These are phyloP conservation scores for Besnoitia besnoiti DNA, from an alignment of 169 alveolate genomes.

Conservation along the genomic window DNA sequence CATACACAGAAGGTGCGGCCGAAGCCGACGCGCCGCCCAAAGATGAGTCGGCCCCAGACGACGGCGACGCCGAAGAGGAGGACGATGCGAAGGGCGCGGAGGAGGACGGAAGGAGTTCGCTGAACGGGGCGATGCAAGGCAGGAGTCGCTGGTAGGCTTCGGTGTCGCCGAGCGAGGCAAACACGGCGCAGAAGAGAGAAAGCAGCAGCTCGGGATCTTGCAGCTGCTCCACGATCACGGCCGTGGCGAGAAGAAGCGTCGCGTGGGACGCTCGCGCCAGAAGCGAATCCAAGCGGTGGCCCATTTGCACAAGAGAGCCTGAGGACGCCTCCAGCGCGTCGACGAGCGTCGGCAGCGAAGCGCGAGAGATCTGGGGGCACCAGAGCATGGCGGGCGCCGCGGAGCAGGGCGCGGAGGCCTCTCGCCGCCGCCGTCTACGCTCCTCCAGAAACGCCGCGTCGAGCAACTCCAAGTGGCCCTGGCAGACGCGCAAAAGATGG, in stretches of 20 bases:
- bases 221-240: slow-evolving; percentile 2
- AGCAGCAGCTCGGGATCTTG: slow-evolving; percentile 36
- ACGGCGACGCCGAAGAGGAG: not conserved
- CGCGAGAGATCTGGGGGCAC: not conserved
- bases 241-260: not conserved
- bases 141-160: slow-evolving; percentile 37
- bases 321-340: not conserved
- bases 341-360: slow-evolving; percentile 12
- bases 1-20: not conserved
- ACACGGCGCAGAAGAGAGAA: not conserved
- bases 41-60: not conserved
- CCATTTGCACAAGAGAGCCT: not conserved
- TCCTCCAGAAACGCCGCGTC: not conserved
- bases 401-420: not conserved
- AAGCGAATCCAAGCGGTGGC: not conserved
- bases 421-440: not conserved
- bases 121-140: slow-evolving; percentile 10
- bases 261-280: not conserved
- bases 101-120: not conserved
- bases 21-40: not conserved
- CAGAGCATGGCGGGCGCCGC: not conserved
- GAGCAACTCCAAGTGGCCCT: not conserved
- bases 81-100: not conserved
- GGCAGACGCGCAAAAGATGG: not conserved
- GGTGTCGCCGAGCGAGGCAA: not conserved